Evolutionary conservation across 371 early-diverging fungal species (phyloP).

Genomic region (Nematocida parisii): DNA sequence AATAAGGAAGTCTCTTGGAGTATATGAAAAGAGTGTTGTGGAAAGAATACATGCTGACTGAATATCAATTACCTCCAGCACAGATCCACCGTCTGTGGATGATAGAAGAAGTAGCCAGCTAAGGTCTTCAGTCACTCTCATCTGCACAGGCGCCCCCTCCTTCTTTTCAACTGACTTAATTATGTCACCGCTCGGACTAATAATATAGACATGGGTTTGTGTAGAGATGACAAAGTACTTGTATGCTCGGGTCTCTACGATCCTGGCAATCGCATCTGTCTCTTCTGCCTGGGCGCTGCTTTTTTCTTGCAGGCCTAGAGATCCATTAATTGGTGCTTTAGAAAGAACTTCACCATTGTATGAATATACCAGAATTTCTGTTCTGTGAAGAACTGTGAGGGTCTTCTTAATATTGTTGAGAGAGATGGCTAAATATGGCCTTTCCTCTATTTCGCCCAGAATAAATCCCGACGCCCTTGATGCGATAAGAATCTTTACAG

Average conservation of each 20-base stretch:
- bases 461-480: conserved; percentile 48
- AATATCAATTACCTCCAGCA: conserved; percentile 46
- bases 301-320: neutral
- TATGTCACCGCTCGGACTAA: conserved; percentile 4
- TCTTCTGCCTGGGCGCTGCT: neutral
- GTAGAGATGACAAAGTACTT: conserved; percentile 5
- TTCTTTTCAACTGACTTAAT: neutral
- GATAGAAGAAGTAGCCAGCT: conserved; percentile 16
- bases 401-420: conserved; percentile 27
- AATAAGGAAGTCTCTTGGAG: conserved; percentile 38
- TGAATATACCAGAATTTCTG: neutral
- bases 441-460: conserved; percentile 25
- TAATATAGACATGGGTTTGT: neutral
- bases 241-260: neutral
- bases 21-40: neutral
- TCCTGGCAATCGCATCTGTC: neutral
- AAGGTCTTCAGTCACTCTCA: conserved; percentile 19
- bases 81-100: neutral
- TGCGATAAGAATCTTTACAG: conserved; percentile 19
- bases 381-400: conserved; percentile 19
- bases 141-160: neutral
- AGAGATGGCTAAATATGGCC: conserved; percentile 7
- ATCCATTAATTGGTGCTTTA: neutral
- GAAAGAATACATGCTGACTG: conserved; percentile 2
- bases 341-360: conserved; percentile 25